Evolutionary conservation across 225 moss, liverwort and hornwort genomes (phyloP), one percentile per base, ranked within the genome.

Genomic region (Polytrichum commune): DNA sequence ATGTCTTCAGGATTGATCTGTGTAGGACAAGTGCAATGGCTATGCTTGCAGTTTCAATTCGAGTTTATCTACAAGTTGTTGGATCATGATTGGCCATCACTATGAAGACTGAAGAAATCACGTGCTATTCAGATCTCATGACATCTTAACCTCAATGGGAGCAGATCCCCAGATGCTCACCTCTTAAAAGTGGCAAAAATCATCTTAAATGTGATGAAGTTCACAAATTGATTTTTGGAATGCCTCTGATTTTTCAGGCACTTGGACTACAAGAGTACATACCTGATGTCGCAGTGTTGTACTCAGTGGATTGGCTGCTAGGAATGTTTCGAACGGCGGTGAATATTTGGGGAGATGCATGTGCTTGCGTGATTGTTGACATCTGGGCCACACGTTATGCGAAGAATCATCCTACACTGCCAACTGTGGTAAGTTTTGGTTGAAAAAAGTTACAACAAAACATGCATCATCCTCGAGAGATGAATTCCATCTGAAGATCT

Each of bases 331-430:
- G 96, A 2, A 93, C 96, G 19, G 77, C 90, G 27, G 79, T 87
- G 1, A 96, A 96, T 60, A 90, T 93, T 29, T 96, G 93, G 93
- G 96, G 96, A 62, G 96, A 96, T 62, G 87, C 82, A 9, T 90
- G 90, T 66, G 96, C 96, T 68, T 90, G 88, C 64, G 89, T 96
- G 65, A 73, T 96, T 22, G 92, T 96, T 5, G 83, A 96, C 82
- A 81, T 70, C 24, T 96, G 95, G 95, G 86, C 82, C 55, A 65
- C 72, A 29, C 71, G 75, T n/a, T 82, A 93, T 32, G 71, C 77
- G 2, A 87, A 46, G 66, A 89, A 83, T 61, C 77, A 79, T 16
- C 81, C 77, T 56, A 77, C 71, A 8, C 79, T 88, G 63, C 88
- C 88, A 24, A 61, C 69, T 55, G 72, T 75, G 29, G 84, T 84